Evolutionary conservation across 441 rosid genomes (phyloP), one percentile per base, ranked within the genome.

Genomic region (Syzygium malaccense): DNA sequence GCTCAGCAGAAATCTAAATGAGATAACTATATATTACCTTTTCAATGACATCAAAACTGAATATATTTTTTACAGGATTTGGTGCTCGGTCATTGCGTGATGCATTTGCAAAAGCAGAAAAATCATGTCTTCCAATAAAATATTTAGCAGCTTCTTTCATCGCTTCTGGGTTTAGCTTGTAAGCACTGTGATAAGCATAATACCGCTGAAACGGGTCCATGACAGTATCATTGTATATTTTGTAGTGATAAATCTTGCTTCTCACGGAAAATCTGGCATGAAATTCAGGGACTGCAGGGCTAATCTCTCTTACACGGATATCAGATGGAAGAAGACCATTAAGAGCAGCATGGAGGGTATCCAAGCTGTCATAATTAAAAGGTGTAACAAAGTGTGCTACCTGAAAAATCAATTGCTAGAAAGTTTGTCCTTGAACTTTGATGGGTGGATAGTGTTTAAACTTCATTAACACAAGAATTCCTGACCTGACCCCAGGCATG

Each of bases 401-500:
- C 99, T 97, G 97, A 86, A 94, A 91, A 45, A 85, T 71, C 25
- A 87, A 88, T 68, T 18, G 53, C 86, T 23, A 6, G 87, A 90
- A 75, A 92, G 92, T 87, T 84, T 88, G 85, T 57, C 33, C 56
- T 85, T 19, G 6, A 86, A 89, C 53, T 51, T 88, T 48, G 85
- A 64, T 30, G 57, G 23, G 68, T 71, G 87, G n/a, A 85, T 55
- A 17, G 79, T 54, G 89, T 87, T 58, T 85, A 85, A 88, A 62
- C 55, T 66, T 88, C 86, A 57, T 51, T 88, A 64, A 86, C 87
- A 37, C 41, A 87, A 91, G 86, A 86, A 88, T 90, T 62, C 75
- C 90, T 85, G 92, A 97, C 98, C 98, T 97, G 99, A 86, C 99
- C 99, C 97, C 95, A 93, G 87, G 99, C 99, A 90, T 97, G 99